Percentiles rank a stretch among this genome's conserved stretches.
Evolutionary conservation across 495 filamentous ascomycete genomes (phyloP).

Genomic region (Hyaloscypha bicolor): DNA sequence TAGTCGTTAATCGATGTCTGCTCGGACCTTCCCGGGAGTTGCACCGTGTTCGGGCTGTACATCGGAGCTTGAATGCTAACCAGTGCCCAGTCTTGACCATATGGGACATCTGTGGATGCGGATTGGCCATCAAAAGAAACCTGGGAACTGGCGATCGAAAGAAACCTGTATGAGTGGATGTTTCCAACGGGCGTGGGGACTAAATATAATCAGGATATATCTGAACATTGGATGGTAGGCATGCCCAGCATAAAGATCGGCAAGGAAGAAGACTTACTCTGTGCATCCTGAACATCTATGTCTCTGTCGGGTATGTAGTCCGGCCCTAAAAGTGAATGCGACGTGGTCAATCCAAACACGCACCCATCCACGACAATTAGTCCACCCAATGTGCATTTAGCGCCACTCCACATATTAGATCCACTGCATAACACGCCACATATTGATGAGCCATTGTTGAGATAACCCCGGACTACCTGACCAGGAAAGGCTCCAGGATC

Average conservation of each 20-base stretch:
- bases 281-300: too few species aligned
- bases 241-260: not conserved
- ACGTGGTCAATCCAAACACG: not conserved
- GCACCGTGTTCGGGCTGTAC: not conserved
- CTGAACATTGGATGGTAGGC: not conserved
- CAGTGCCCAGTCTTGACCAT: not conserved
- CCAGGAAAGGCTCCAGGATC: too few species aligned
- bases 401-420: not conserved
- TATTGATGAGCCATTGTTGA: too few species aligned
- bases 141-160: not conserved
- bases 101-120: not conserved
- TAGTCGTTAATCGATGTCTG: not conserved
- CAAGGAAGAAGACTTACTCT: not conserved
- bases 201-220: too few species aligned
- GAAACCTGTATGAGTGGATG: not conserved
- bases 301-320: too few species aligned
- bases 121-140: too few species aligned
- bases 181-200: too few species aligned
- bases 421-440: too few species aligned
- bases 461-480: too few species aligned
- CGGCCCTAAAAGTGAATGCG: not conserved
- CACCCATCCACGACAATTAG: not conserved
- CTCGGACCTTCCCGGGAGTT: not conserved
- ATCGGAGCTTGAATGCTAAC: not conserved
- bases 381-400: not conserved